phyloP scores from a whole-genome alignment of 257 asterid genomes.

The Solanum lycopersicoides region DNA sequence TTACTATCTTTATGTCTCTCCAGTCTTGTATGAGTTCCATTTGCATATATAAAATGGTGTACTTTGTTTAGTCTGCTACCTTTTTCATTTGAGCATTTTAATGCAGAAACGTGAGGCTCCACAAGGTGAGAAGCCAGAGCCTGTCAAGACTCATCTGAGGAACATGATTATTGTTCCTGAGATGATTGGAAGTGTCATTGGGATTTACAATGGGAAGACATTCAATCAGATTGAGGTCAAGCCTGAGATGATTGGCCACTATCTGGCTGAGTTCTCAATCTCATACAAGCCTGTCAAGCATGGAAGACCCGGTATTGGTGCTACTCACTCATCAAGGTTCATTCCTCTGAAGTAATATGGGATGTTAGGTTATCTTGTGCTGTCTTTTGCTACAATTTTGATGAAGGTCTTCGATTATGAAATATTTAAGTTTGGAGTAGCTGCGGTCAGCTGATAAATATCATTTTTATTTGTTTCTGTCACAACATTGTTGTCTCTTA shows the following conservation, averaged over 20 bases:
- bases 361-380: not conserved
- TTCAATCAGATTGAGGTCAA: slow-evolving; percentile 22
- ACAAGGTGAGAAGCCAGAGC: slow-evolving; percentile 21
- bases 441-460: not conserved
- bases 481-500: not conserved
- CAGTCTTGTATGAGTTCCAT: not conserved
- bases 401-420: not conserved
- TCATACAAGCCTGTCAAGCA: slow-evolving; percentile 31
- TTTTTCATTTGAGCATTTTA: not conserved
- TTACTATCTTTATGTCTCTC: not conserved
- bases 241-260: slow-evolving; percentile 27
- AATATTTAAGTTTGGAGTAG: not conserved
- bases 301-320: slow-evolving; percentile 31
- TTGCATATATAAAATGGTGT: not conserved
- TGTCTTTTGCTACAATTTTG: not conserved
- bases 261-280: slow-evolving; percentile 26
- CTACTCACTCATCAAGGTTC: slow-evolving; percentile 25
- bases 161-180: slow-evolving; percentile 22
- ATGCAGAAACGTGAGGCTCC: slow-evolving; percentile 17
- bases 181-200: slow-evolving; percentile 21
- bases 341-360: not conserved
- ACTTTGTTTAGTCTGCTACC: not conserved
- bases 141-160: slow-evolving; percentile 16
- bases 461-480: not conserved
- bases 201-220: slow-evolving; percentile 22